phyloP scores from a whole-genome alignment of 2,329 filamentous ascomycete species.

The Fusarium subglutinans region DNA sequence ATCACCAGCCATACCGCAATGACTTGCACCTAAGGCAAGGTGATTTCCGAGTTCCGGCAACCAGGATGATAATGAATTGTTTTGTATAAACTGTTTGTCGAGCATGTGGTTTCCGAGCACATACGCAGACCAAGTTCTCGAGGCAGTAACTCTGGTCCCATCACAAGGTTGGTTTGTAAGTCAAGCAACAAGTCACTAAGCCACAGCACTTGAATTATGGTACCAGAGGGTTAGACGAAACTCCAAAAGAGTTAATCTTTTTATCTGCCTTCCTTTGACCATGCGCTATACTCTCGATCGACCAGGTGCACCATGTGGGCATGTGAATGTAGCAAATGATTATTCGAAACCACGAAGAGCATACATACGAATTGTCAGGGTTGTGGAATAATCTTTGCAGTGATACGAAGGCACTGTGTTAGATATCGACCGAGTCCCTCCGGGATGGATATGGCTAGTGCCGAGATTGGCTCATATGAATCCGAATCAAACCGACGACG shows the following conservation, averaged over 20 bases:
- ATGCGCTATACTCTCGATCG: neutral
- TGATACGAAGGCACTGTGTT: neutral
- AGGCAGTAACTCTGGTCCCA: neutral
- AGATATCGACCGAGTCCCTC: conserved; percentile 10
- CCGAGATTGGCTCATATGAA: conserved; percentile 12
- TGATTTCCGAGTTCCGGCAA: conserved; percentile 11
- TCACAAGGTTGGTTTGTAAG: conserved; percentile 20
- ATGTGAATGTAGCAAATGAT: conserved; percentile 2
- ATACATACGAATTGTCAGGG: conserved; percentile 17
- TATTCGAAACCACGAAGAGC: neutral
- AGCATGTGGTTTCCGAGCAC: neutral
- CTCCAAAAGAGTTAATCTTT: neutral
- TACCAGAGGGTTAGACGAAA: neutral
- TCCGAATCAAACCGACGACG: conserved; percentile 2
- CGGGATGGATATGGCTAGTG: conserved; percentile 13
- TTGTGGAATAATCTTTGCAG: conserved; percentile 10
- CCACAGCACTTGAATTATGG: neutral
- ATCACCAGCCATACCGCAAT: conserved; percentile 34
- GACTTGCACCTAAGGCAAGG: neutral
- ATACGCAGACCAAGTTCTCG: neutral
- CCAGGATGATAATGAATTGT: conserved; percentile 2
- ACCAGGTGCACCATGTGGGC: conserved; percentile 9
- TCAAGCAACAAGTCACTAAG: neutral
- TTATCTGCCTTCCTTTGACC: neutral
- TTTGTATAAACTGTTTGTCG: conserved; percentile 22